phyloP scores from a whole-genome alignment of 2,329 filamentous ascomycete species.

The Colletotrichum siamense region DNA sequence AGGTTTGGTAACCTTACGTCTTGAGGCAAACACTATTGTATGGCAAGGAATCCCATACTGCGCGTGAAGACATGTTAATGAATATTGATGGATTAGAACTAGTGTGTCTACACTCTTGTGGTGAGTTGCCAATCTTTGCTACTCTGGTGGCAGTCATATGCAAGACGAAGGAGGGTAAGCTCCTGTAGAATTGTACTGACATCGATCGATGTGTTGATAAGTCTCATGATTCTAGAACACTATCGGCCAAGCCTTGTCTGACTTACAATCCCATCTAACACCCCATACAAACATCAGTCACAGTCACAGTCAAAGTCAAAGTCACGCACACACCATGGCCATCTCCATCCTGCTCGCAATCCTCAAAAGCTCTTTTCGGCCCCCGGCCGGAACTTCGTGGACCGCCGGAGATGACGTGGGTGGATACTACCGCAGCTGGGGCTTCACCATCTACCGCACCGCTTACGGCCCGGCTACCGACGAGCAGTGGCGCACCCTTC shows the following conservation, averaged over 20 bases:
- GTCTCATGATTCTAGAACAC: neutral
- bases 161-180: neutral
- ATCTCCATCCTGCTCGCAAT: neutral
- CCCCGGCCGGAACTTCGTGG: neutral
- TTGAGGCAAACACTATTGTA: neutral
- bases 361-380: neutral
- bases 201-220: neutral
- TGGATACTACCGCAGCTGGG: neutral
- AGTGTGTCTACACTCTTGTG: neutral
- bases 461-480: neutral
- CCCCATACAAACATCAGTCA: neutral
- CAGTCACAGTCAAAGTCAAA: neutral
- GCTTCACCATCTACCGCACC: neutral
- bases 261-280: neutral
- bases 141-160: neutral
- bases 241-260: neutral
- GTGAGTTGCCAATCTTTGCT: neutral
- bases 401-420: neutral
- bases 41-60: fast-evolving
- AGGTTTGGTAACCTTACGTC: neutral
- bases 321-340: neutral
- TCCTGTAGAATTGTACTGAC: fast-evolving
- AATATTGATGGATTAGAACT: neutral
- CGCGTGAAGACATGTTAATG: neutral
- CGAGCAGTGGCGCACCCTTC: neutral